A percentile compares a stretch with the other conserved stretches of the same genome.
These are phyloP conservation scores for Penicillium sp. DNA, from an alignment of 2,329 filamentous ascomycete species.

Conservation along the genomic window DNA sequence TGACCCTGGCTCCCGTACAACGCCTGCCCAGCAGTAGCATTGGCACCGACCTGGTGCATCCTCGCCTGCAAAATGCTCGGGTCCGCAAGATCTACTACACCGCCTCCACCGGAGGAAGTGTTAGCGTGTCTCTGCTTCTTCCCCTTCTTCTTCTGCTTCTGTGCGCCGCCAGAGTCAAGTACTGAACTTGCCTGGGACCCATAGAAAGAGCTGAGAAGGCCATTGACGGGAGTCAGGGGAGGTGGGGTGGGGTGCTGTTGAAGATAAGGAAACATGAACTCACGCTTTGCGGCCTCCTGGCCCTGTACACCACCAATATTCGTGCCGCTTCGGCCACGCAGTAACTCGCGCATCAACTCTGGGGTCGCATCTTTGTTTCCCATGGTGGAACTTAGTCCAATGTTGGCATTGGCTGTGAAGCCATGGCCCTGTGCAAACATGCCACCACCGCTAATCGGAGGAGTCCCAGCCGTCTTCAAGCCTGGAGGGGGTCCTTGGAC, in stretches of 20 bases:
- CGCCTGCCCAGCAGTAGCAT: slow-evolving; percentile 73
- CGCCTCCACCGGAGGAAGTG: slow-evolving; percentile 99
- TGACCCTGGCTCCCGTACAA: slow-evolving; percentile 81
- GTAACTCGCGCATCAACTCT: slow-evolving; percentile 78
- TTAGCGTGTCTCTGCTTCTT: slow-evolving; percentile 99
- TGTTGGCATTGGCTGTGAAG: slow-evolving; percentile 66
- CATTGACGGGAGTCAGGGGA: slow-evolving; percentile 89
- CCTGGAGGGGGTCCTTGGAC: slow-evolving; percentile 94
- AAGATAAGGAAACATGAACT: slow-evolving; percentile 94
- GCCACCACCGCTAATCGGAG: slow-evolving; percentile 73
- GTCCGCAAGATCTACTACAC: slow-evolving; percentile 99
- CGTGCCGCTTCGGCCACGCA: slow-evolving; percentile 66
- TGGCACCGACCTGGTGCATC: slow-evolving; percentile 86
- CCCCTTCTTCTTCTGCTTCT: slow-evolving; percentile 99
- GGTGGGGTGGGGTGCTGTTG: slow-evolving; percentile 83
- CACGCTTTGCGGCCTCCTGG: slow-evolving; percentile 93
- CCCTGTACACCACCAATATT: slow-evolving; percentile 67
- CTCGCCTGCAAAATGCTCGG: slow-evolving; percentile 98
- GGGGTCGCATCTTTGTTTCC: slow-evolving; percentile 71
- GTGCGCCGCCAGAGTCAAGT: slow-evolving; percentile 75
- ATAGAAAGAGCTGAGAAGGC: slow-evolving; percentile 90
- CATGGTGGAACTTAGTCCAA: slow-evolving; percentile 63
- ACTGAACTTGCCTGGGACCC: slow-evolving; percentile 80
- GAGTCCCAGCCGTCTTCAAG: slow-evolving; percentile 91
- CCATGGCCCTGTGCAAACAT: slow-evolving; percentile 90